Percentiles rank a stretch among this genome's conserved stretches.
phyloP scores from a whole-genome alignment of 2,329 filamentous ascomycete genomes.

The Colletotrichum brevisporum region DNA sequence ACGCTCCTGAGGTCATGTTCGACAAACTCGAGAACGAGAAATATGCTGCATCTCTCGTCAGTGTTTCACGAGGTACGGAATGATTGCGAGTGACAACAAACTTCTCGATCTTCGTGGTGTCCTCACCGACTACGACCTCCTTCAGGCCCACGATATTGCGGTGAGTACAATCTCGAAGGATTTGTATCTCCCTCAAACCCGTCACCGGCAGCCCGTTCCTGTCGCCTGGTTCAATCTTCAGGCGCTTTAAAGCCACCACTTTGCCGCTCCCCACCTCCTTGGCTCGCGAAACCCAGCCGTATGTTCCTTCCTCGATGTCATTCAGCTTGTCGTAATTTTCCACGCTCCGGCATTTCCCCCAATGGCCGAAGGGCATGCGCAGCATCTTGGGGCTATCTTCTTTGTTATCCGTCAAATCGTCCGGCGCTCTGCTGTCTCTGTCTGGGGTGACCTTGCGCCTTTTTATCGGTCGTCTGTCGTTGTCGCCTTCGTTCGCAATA shows the following conservation, averaged over 20 bases:
- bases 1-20: conserved; percentile 97
- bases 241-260: conserved; percentile 91
- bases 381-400: conserved; percentile 70
- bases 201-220: conserved; percentile 87
- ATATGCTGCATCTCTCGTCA: conserved; percentile 72
- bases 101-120: conserved; percentile 68
- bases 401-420: conserved; percentile 43
- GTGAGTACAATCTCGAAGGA: conserved; percentile 84
- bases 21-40: conserved; percentile 96
- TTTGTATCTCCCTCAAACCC: conserved; percentile 93
- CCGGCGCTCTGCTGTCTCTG: conserved; percentile 40
- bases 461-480: conserved; percentile 67
- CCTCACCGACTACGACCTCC: conserved; percentile 86
- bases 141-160: conserved; percentile 84
- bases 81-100: conserved; percentile 49
- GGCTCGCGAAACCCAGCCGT: conserved; percentile 93
- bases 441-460: conserved; percentile 72
- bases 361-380: conserved; percentile 77
- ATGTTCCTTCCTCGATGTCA: conserved; percentile 97
- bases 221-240: conserved; percentile 89
- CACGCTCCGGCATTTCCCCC: conserved; percentile 81
- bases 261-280: conserved; percentile 80
- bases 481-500: conserved; percentile 47
- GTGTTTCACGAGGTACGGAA: conserved; percentile 52
- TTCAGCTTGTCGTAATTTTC: conserved; percentile 94